phyloP scores from a whole-genome alignment of 83 land plant genomes.

The Larix sibirica region DNA sequence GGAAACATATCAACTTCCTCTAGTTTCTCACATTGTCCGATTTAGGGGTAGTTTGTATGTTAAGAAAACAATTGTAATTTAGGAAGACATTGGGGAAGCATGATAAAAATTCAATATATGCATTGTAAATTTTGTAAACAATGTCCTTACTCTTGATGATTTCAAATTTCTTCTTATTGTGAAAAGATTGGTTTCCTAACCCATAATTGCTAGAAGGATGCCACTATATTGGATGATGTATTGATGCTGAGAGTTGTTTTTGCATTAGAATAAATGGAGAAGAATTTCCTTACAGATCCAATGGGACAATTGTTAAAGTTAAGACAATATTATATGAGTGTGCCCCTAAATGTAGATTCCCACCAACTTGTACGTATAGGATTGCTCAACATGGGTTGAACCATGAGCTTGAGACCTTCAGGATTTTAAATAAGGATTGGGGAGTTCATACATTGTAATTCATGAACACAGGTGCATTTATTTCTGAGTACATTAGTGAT shows the following conservation, averaged over 20 bases:
- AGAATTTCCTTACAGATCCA: slow-evolving; percentile 44
- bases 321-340: too few species aligned
- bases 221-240: slow-evolving; percentile 36
- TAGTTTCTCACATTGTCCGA: not conserved
- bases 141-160: not conserved
- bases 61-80: not conserved
- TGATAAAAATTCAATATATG: not conserved
- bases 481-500: slow-evolving; percentile 49
- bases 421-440: slow-evolving; percentile 73
- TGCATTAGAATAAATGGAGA: slow-evolving; percentile 69
- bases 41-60: not conserved
- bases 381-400: slow-evolving; percentile 70
- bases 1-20: slow-evolving; percentile 56
- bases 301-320: slow-evolving; percentile 49
- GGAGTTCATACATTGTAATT: slow-evolving; percentile 81
- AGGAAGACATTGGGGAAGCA: not conserved
- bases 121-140: not conserved
- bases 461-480: slow-evolving; percentile 71
- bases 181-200: not conserved
- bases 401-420: slow-evolving; percentile 76
- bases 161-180: slow-evolving; percentile 33
- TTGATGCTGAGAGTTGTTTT: slow-evolving; percentile 25
- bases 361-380: slow-evolving; percentile 52
- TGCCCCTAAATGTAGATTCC: too few species aligned
- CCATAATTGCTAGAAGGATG: slow-evolving; percentile 26